Conservation (phyloP, 495 filamentous ascomycete genomes). For the Parathielavia appendiculata region DNA sequence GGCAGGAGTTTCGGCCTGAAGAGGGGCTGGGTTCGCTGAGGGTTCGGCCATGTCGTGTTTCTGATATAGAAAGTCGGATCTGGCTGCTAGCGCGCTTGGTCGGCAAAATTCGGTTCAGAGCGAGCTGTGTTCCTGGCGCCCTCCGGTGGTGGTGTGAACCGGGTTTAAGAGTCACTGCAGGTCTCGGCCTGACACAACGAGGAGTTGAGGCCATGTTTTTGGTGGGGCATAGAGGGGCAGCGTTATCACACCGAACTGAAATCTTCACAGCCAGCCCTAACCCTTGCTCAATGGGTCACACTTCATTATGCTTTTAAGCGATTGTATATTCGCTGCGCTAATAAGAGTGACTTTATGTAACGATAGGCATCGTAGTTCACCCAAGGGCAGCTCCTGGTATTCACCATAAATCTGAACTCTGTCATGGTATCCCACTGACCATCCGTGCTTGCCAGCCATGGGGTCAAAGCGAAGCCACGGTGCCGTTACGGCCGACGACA, state of each 20-base stretch:
- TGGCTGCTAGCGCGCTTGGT: not conserved
- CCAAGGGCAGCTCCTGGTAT: not conserved
- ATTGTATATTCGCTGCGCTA: too few relatives aligned
- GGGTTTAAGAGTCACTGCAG: conserved; percentile 18
- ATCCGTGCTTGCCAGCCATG: conserved; percentile 18
- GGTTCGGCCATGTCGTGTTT: conserved; percentile 23
- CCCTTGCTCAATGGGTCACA: not conserved
- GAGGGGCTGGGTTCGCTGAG: conserved; percentile 18
- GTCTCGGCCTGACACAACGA: conserved; percentile 19
- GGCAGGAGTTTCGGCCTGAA: conserved; percentile 21
- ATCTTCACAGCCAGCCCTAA: not conserved
- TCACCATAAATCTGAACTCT: too few relatives aligned
- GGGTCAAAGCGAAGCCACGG: conserved; percentile 28
- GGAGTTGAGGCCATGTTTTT: conserved; percentile 22
- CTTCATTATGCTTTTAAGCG: too few relatives aligned
- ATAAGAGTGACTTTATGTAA: too few relatives aligned
- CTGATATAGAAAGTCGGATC: not conserved
- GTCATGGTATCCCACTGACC: not conserved
- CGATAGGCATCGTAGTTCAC: too few relatives aligned
- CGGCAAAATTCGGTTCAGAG: not conserved
- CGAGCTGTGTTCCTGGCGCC: not conserved
- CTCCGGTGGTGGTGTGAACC: not conserved
- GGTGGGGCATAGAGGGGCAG: conserved; percentile 24
- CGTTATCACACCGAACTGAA: not conserved
- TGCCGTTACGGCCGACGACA: conserved; percentile 9